These are phyloP conservation scores for Geotrichum klebahnii DNA, from an alignment of 1,139 yeast species.

Conservation along the genomic window DNA sequence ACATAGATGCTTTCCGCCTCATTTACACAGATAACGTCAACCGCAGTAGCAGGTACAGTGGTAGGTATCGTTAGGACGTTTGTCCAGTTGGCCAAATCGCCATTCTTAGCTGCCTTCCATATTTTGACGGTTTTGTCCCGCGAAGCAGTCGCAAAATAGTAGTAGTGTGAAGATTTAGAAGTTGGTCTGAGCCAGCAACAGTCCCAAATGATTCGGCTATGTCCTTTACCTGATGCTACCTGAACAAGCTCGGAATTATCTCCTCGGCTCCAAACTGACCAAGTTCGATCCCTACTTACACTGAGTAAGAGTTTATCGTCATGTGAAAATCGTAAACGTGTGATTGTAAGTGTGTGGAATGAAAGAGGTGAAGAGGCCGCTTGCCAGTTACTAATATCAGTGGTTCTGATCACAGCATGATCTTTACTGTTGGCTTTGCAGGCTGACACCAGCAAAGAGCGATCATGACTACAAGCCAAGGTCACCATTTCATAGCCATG, in stretches of 20 bases:
- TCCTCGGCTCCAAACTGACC: conserved; percentile 66
- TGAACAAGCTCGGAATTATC: conserved; percentile 37
- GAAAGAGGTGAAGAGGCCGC: conserved; percentile 49
- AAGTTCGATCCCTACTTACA: conserved; percentile 87
- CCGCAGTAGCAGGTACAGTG: conserved; percentile 62
- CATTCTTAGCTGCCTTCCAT: conserved; percentile 49
- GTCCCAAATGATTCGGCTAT: conserved; percentile 92
- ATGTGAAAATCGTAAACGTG: conserved; percentile 73
- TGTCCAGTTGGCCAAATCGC: conserved; percentile 25
- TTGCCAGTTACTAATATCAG: conserved; percentile 60
- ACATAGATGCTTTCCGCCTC: conserved; percentile 33
- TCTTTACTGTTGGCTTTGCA: conserved; percentile 79
- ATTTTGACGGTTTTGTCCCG: conserved; percentile 76
- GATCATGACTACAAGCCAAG: conserved; percentile 65
- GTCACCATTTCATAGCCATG: conserved; percentile 94
- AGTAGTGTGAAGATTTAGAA: conserved; percentile 24
- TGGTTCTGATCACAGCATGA: conserved; percentile 82
- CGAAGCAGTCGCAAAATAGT: conserved; percentile 71
- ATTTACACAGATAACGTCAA: conserved; percentile 44
- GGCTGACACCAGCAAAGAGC: conserved; percentile 75
- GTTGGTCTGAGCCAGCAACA: conserved; percentile 58
- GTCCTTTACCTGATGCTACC: conserved; percentile 56
- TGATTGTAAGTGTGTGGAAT: conserved; percentile 82
- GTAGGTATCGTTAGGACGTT: conserved; percentile 32
- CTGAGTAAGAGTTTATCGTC: conserved; percentile 65